phyloP scores from a whole-genome alignment of 129 eudicot species.

The Helichrysum umbraculigerum region DNA sequence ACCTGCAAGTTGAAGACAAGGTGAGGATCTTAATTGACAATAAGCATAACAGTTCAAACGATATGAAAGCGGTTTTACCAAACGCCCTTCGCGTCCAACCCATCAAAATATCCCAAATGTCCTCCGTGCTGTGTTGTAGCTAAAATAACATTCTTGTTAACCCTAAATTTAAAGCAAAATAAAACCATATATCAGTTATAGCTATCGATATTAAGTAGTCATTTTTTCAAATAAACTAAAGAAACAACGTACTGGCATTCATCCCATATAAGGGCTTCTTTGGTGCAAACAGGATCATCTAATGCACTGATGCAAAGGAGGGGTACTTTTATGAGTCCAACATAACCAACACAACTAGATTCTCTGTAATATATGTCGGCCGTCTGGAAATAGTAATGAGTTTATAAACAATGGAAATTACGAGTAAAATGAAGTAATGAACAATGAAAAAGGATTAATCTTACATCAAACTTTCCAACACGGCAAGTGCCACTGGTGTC shows the following conservation, averaged over 20 bases:
- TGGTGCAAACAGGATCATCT: slow-evolving; percentile 96
- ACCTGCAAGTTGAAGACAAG: slow-evolving; percentile 50
- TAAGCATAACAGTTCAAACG: neutral
- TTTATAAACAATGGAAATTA: slow-evolving; percentile 1
- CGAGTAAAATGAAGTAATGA: neutral
- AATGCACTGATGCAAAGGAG: slow-evolving; percentile 86
- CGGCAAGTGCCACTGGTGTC: slow-evolving; percentile 74
- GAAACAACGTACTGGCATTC: slow-evolving; percentile 66
- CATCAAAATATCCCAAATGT: slow-evolving; percentile 88
- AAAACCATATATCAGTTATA: slow-evolving; percentile 16
- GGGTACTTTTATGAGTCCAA: slow-evolving; percentile 73
- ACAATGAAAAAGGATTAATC: neutral
- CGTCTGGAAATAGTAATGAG: slow-evolving; percentile 46
- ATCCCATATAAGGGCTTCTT: slow-evolving; percentile 96
- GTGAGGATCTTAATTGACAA: neutral
- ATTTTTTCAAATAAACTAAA: neutral
- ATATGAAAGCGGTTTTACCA: slow-evolving; percentile 51
- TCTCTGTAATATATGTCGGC: slow-evolving; percentile 92
- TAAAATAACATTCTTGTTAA: slow-evolving; percentile 67
- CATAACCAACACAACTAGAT: slow-evolving; percentile 65
- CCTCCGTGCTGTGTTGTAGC: slow-evolving; percentile 96
- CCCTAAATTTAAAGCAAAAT: slow-evolving; percentile 38
- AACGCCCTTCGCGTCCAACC: slow-evolving; percentile 68
- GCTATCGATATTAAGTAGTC: neutral
- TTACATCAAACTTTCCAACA: slow-evolving; percentile 76